Conservation (phyloP, 768 basidiomycete genomes). For the Leccinum rimulosum region DNA sequence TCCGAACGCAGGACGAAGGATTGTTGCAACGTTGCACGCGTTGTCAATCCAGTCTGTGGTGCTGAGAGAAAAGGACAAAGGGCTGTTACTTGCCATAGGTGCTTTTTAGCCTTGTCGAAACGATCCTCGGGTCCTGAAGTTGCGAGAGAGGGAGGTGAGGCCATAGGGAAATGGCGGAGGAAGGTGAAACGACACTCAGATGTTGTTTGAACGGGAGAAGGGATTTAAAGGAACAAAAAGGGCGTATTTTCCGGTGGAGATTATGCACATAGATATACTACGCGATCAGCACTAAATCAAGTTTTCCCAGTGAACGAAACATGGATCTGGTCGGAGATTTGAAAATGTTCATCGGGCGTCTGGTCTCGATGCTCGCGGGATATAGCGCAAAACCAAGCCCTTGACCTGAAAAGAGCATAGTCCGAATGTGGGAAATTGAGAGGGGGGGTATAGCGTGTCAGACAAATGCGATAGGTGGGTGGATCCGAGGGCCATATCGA, state of each 20-base stretch:
- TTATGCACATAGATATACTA: conserved; percentile 41
- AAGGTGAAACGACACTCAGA: conserved; percentile 23
- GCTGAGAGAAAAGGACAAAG: conserved; percentile 7
- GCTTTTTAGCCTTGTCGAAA: conserved; percentile 37
- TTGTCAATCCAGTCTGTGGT: conserved; percentile 3
- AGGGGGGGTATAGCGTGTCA: conserved; percentile 26
- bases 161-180: conserved; percentile 26
- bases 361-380: conserved; percentile 39
- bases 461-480: conserved; percentile 33
- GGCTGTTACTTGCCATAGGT: conserved; percentile 31
- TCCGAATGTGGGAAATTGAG: conserved; percentile 34
- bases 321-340: conserved; percentile 39
- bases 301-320: conserved; percentile 36
- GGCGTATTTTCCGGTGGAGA: conserved; percentile 32
- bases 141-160: conserved; percentile 22
- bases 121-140: conserved; percentile 28
- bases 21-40: conserved; percentile 12
- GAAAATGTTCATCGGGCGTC: conserved; percentile 33
- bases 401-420: conserved; percentile 31
- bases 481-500: conserved; percentile 39
- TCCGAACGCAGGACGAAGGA: conserved; percentile 11
- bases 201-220: conserved; percentile 21
- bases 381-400: conserved; percentile 33
- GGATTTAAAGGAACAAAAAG: conserved; percentile 32
- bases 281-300: conserved; percentile 39